Evolutionary conservation across 2,329 filamentous ascomycete genomes (phyloP), one percentile per base, ranked within the genome.

Genomic region (Beauveria sp.): DNA sequence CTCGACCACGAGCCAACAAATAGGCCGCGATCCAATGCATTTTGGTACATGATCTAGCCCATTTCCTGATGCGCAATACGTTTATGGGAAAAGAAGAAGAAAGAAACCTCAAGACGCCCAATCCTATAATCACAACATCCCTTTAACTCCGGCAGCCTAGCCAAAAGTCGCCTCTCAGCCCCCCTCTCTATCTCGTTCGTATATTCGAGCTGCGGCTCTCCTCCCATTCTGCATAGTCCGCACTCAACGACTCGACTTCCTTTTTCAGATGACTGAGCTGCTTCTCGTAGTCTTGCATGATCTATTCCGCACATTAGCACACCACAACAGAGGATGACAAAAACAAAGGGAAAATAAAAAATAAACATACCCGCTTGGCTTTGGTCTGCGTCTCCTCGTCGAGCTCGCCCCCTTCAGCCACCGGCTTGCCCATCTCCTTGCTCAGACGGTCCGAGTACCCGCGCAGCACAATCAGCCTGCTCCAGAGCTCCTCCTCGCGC

Each of bases 401-500:
- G 61, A 92, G 73, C 0, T 81, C 79, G 40, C 83, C 81, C 18
- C 78, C 77, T 44, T 83, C 79, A 58, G 80, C 76, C 2, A 85
- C 83, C 59, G 87, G 78, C 75, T 85, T 87, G 70, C 88, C 89
- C 62, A 91, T 80, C 76, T 94, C 90, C 67, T 84, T 84, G 69
- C 88, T 87, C 66, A 96, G 74, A 67, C 85, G 82, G 66, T 87
- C 84, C 24, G 89, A 87, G 65, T 91, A 85, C 63, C 89, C 88
- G 65, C 89, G 80, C 53, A 94, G 77, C 43, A 88, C 83, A 54
- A 92, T 87, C 76, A 94, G 83, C 51, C 90, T 80, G 65, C 90
- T 91, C 90, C 90, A 94, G 50, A 94, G 85, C 77, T 94, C 90
- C 73, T 94, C 91, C 70, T 91, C 87, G 66, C 89, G 79, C 3